Conservation (phyloP, 306 rosid species). For the Echinosophora koreensis region DNA sequence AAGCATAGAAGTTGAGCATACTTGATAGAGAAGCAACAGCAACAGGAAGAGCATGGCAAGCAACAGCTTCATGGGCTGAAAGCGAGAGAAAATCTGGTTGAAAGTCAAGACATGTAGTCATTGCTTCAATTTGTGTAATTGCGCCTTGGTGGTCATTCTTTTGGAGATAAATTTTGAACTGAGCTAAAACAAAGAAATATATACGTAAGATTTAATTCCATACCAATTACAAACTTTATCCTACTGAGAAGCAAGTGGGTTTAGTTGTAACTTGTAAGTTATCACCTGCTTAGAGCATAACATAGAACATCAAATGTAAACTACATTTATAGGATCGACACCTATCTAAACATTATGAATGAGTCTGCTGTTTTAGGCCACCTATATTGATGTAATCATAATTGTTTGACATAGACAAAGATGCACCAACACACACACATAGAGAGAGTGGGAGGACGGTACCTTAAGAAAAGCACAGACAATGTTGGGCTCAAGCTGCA, state of each 20-base stretch:
- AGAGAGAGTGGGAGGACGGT: constrained; percentile 27
- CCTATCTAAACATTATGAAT: neutral
- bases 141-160: constrained; percentile 78
- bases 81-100: constrained; percentile 87
- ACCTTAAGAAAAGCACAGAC: constrained; percentile 95
- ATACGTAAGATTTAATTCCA: constrained; percentile 34
- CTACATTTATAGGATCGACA: constrained; percentile 2
- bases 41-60: constrained; percentile 82
- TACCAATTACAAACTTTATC: constrained; percentile 7
- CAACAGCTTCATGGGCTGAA: constrained; percentile 98
- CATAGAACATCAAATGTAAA: neutral
- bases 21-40: constrained; percentile 79
- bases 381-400: neutral
- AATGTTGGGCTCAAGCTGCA: constrained; percentile 92
- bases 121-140: constrained; percentile 78
- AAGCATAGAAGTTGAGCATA: constrained; percentile 70
- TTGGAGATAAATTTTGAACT: constrained; percentile 94
- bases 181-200: constrained; percentile 47
- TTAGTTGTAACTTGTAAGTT: neutral
- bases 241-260: constrained; percentile 40
- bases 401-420: neutral
- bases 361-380: constrained; percentile 15
- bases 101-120: constrained; percentile 87
- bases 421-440: neutral
- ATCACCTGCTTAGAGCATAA: constrained; percentile 29